A percentile compares a stretch with the other conserved stretches of the same genome.
Conservation (phyloP, 2,329 filamentous ascomycete genomes). For the Fusarium protoensiforme region DNA sequence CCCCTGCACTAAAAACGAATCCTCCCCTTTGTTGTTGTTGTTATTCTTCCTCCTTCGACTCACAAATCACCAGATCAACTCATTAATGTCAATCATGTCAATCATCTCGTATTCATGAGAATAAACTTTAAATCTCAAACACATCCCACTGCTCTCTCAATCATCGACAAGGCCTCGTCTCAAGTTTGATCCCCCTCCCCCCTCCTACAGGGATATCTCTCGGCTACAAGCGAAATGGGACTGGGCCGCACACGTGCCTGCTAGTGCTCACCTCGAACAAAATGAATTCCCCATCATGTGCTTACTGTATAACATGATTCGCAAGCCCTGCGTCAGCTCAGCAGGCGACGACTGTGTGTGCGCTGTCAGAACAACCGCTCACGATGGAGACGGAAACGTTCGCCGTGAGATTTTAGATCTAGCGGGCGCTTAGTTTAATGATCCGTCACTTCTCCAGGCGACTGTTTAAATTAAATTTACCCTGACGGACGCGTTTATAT, state of each 20-base stretch:
- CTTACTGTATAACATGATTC: not conserved
- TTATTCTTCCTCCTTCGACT: not conserved
- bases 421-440: not conserved
- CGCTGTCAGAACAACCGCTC: not conserved
- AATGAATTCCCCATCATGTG: not conserved
- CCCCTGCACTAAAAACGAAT: not conserved
- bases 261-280: not conserved
- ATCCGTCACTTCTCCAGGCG: not conserved
- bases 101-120: not conserved
- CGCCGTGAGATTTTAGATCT: not conserved
- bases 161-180: not conserved
- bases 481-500: not conserved
- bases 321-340: not conserved
- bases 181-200: not conserved
- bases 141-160: not conserved
- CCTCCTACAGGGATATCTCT: conserved; percentile 8
- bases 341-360: not conserved
- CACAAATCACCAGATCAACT: not conserved
- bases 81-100: not conserved
- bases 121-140: not conserved
- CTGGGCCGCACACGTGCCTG: conserved; percentile 5
- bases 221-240: conserved; percentile 32
- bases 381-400: not conserved
- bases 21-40: not conserved
- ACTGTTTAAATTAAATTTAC: not conserved